These are phyloP conservation scores for Zymoseptoria ardabiliae DNA, from an alignment of 2,329 filamentous ascomycete genomes.

Conservation along the genomic window DNA sequence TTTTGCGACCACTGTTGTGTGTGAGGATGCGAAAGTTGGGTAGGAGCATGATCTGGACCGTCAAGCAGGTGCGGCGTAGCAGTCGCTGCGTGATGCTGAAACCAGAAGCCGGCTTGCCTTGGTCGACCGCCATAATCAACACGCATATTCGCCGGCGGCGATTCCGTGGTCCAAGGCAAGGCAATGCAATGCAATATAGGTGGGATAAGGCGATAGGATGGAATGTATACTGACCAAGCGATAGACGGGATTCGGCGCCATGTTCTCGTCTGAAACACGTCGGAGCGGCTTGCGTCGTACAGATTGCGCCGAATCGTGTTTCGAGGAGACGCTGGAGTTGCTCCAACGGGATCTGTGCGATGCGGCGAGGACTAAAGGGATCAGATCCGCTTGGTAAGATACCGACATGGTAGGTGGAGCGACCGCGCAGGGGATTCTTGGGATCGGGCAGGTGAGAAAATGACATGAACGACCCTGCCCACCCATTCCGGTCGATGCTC, in stretches of 20 bases:
- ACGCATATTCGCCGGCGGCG: neutral
- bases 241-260: constrained; percentile 18
- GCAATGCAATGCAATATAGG: neutral
- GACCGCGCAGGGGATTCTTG: neutral
- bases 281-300: constrained; percentile 1
- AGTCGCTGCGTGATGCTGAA: neutral
- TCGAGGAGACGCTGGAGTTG: constrained; percentile 13
- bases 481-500: neutral
- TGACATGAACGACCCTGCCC: neutral
- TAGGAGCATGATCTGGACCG: neutral
- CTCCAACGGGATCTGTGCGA: constrained; percentile 12
- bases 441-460: neutral
- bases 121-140: neutral
- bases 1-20: neutral
- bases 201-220: constrained; percentile 1
- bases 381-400: too few species aligned
- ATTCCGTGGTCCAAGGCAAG: neutral
- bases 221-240: constrained; percentile 16
- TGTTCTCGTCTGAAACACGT: constrained; percentile 8
- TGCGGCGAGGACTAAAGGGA: too few species aligned
- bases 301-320: constrained; percentile 14
- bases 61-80: neutral
- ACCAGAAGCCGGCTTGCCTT: neutral
- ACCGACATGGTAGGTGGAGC: constrained; percentile 1
- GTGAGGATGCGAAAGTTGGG: neutral